These are phyloP conservation scores for Ploettnerulaceae sp. DNA, from an alignment of 2,329 filamentous ascomycete species.

Conservation along the genomic window DNA sequence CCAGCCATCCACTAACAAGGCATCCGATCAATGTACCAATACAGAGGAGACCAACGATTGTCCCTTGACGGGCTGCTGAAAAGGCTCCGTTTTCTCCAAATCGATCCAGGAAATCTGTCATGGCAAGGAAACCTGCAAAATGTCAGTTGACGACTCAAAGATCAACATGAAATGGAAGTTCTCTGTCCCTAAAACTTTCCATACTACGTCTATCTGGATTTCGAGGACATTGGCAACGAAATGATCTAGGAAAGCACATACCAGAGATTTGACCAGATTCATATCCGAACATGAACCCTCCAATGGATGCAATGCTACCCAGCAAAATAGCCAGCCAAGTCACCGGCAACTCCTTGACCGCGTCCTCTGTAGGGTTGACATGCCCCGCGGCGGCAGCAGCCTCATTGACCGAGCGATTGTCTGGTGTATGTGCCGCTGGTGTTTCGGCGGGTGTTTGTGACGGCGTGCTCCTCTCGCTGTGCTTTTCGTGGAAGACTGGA, in stretches of 20 bases:
- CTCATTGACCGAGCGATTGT: slow-evolving; percentile 8
- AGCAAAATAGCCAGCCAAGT: slow-evolving; percentile 44
- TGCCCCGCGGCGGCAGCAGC: neutral
- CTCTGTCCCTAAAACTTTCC: too few relatives aligned
- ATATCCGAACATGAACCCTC: slow-evolving; percentile 52
- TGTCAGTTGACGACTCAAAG: slow-evolving; percentile 37
- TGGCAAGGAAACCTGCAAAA: slow-evolving; percentile 53
- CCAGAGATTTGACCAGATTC: slow-evolving; percentile 42
- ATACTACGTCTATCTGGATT: neutral
- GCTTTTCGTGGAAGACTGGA: slow-evolving; percentile 10
- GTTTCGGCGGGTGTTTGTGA: slow-evolving; percentile 13
- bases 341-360: slow-evolving; percentile 11
- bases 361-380: neutral
- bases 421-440: slow-evolving; percentile 15
- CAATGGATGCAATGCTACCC: slow-evolving; percentile 48
- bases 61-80: slow-evolving; percentile 54
- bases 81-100: slow-evolving; percentile 49
- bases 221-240: neutral
- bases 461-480: neutral
- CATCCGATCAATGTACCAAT: slow-evolving; percentile 56
- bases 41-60: slow-evolving; percentile 58
- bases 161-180: too few relatives aligned
- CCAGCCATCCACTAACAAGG: slow-evolving; percentile 53
- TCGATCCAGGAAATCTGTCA: slow-evolving; percentile 50
- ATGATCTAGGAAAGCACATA: slow-evolving; percentile 29